Conservation (phyloP, 176 grass and related monocot species). For the bread wheat (Triticum aestivum) region IWGSC_CS_RefSeq_v2.1 NC_057801.1:205685192-205685691, state of each 20-base stretch:
- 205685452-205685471: conserved; percentile 92
- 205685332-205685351: neutral
- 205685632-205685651: conserved; percentile 26
- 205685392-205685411: conserved; percentile 97
- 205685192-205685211: conserved; percentile 34
- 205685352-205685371: conserved; percentile 1
- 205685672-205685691: neutral
- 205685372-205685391: neutral
- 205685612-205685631: conserved; percentile 99
- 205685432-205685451: conserved; percentile 83
- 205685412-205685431: conserved; percentile 92
- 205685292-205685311: conserved; percentile 24
- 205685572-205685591: conserved; percentile 66
- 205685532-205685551: neutral
- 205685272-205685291: conserved; percentile 74
- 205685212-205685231: conserved; percentile 61
- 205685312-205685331: neutral
- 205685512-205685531: neutral
- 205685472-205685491: conserved; percentile 80
- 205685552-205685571: neutral
- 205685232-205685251: conserved; percentile 66
- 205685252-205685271: conserved; percentile 89
- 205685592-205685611: conserved; percentile 91
- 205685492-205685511: neutral
- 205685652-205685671: conserved; percentile 3